These are phyloP conservation scores for Brasenia schreberi DNA, from an alignment of 164 flowering plant genomes.

Conservation along the genomic window DNA sequence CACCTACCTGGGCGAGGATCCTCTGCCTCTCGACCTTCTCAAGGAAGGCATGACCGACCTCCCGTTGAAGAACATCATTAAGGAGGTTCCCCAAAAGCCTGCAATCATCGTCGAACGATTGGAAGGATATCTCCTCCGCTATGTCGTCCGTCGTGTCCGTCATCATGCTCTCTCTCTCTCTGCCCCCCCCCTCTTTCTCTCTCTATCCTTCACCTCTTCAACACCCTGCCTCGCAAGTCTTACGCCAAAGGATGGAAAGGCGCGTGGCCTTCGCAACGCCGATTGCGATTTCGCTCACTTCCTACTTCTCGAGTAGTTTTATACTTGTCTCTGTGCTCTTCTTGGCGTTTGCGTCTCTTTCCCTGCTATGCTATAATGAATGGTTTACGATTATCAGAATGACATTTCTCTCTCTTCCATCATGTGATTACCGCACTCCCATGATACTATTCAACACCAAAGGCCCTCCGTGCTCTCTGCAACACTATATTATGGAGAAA, in stretches of 20 bases:
- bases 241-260: background rate
- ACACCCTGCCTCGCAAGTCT: background rate
- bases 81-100: constrained; percentile 55
- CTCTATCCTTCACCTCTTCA: background rate
- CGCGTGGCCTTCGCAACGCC: background rate
- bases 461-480: background rate
- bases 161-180: constrained; percentile 15
- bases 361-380: too few species aligned
- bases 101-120: constrained; percentile 73
- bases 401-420: too few species aligned
- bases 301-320: too few species aligned
- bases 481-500: too few species aligned
- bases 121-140: constrained; percentile 80
- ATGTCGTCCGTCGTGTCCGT: constrained; percentile 84
- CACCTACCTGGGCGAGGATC: constrained; percentile 56
- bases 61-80: constrained; percentile 62
- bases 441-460: too few species aligned
- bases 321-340: too few species aligned
- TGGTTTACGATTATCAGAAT: too few species aligned
- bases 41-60: constrained; percentile 42
- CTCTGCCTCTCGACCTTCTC: constrained; percentile 52
- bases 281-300: background rate
- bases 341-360: too few species aligned
- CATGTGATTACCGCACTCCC: too few species aligned
- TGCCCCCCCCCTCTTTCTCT: background rate